These are phyloP conservation scores for Suillus americanus DNA, from an alignment of 768 basidiomycete species.

Conservation along the genomic window DNA sequence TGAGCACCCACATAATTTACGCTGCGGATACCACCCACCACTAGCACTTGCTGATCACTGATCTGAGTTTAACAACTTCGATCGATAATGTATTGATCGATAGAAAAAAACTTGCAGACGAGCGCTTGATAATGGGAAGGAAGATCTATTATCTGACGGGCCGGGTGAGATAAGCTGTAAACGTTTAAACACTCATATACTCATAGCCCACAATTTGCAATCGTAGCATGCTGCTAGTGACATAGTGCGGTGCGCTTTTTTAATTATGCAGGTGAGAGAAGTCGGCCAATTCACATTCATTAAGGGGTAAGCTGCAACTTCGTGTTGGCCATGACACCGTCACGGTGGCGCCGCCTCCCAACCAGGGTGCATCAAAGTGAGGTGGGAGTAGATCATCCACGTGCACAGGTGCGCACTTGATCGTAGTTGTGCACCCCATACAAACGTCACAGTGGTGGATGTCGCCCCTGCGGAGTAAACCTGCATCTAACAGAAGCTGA, in stretches of 20 bases:
- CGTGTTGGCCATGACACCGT: constrained; percentile 2
- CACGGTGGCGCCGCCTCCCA: neutral
- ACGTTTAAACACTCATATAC: neutral
- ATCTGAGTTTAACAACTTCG: neutral
- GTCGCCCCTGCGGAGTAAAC: neutral
- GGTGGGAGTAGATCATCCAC: neutral
- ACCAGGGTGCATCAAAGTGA: neutral
- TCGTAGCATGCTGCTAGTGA: neutral
- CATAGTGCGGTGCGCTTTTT: neutral
- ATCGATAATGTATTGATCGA: neutral
- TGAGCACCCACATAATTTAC: neutral
- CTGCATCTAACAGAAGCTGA: neutral
- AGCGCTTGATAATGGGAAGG: neutral
- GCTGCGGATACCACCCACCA: neutral
- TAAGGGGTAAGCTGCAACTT: neutral
- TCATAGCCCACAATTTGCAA: neutral
- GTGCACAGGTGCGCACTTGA: neutral
- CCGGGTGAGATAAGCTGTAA: neutral
- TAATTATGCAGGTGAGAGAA: constrained; percentile 1
- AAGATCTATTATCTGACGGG: neutral
- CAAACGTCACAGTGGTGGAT: neutral
- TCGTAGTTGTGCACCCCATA: neutral
- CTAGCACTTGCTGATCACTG: neutral
- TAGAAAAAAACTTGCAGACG: neutral
- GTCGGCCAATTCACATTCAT: neutral